These are phyloP conservation scores for Trichoderma pleuroti DNA, from an alignment of 2,329 filamentous ascomycete species.

Conservation along the genomic window DNA sequence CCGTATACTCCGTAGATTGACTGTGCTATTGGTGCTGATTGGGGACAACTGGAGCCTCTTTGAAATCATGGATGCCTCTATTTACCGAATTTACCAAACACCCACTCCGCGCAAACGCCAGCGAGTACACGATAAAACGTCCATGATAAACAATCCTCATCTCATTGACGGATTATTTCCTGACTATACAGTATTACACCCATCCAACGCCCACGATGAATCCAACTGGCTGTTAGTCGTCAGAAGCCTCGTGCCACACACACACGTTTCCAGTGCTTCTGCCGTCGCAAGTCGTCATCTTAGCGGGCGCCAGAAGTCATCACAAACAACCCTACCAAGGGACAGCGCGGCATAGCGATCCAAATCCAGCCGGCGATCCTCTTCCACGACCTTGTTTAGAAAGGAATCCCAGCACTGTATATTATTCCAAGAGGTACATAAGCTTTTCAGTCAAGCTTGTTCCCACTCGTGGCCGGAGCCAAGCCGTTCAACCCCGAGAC, in stretches of 20 bases:
- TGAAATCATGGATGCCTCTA: neutral
- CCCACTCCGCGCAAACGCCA: neutral
- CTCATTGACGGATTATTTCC: neutral
- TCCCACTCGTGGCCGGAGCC: neutral
- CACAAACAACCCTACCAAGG: neutral
- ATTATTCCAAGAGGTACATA: neutral
- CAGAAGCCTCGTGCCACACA: neutral
- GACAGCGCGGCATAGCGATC: neutral
- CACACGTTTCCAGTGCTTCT: neutral
- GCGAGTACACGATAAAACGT: no score
- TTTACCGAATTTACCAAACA: neutral
- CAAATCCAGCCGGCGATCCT: neutral
- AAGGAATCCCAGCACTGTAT: neutral
- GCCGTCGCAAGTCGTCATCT: neutral
- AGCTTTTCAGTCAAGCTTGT: neutral
- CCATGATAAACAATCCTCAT: neutral
- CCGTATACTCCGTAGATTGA: no score
- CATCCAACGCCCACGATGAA: neutral
- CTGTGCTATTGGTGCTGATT: no score
- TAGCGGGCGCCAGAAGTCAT: neutral
- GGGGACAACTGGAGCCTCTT: neutral
- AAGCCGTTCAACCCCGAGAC: neutral
- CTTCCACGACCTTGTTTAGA: neutral
- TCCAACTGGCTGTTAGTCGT: neutral
- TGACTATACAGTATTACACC: neutral